Evolutionary conservation across 306 rosid species (phyloP), one percentile per base, ranked within the genome.

Genomic region (Lathyrus sativus): DNA sequence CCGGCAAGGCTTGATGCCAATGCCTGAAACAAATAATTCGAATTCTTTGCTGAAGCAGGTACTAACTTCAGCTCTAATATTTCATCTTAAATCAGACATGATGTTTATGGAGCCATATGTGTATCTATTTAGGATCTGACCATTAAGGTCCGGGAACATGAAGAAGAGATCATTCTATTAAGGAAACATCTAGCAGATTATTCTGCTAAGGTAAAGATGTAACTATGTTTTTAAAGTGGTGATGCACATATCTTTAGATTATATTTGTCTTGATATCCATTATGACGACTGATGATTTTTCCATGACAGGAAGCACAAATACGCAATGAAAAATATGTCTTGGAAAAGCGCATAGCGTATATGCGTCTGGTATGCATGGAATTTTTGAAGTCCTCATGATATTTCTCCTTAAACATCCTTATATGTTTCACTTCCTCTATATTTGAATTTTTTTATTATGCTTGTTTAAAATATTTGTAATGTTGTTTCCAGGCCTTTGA

Each of bases 311-410:
- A 88, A 79, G 88, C 97, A 31, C 90, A 88, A 81, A 86, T 88
- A 70, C 85, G 79, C 64, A 88, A 83, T 24, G 99, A 95, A 74
- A 95, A 95, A 67, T 85, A 85, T 78, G 87, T 82, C 74, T 77
- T 95, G 84, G 97, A 95, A 73, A 90, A 85, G 81, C 95, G 99
- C 71, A 88, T 95, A 79, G 87, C 99, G n/a, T 85, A 95, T 71
- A 90, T 95, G 99, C 97, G 99, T 3, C 73, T 90, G 95, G 96
- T 85, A 85, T 72, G 84, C 65, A 33, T 39, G 13, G 38, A 31
- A 10, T 46, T 39, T 45, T 62, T 31, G 24, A 50, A 43, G 56
- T 41, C 11, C 18, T 33, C 56, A 17, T 74, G 62, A 39, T 55
- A 64, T 50, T 79, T 50, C 75, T 45, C 55, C 75, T 45, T 29